Evolutionary conservation across 2,329 filamentous ascomycete genomes (phyloP).

Genomic region (Didymosphaeria variabile): DNA sequence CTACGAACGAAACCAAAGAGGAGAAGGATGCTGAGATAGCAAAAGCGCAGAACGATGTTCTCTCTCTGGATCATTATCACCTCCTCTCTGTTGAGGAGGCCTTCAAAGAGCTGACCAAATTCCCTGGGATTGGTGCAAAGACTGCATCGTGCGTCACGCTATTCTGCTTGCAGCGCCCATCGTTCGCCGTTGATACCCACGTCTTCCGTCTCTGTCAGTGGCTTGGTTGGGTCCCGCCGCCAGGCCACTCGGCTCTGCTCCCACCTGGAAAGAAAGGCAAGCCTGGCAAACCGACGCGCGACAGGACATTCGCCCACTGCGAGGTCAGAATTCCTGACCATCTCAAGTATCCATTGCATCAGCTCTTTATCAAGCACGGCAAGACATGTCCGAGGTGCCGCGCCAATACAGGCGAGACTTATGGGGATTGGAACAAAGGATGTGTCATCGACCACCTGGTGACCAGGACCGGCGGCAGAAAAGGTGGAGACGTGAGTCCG

Average conservation of each 20-base stretch:
- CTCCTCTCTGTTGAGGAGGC: constrained; percentile 64
- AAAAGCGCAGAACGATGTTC: constrained; percentile 65
- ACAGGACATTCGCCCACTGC: constrained; percentile 67
- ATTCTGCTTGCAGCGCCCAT: constrained; percentile 70
- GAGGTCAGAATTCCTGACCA: constrained; percentile 69
- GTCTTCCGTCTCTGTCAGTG: constrained; percentile 70
- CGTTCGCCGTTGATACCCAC: constrained; percentile 73
- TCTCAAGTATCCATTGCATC: constrained; percentile 70
- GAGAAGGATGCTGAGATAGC: constrained; percentile 67
- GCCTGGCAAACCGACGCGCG: constrained; percentile 56
- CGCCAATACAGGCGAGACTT: constrained; percentile 68
- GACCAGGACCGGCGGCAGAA: constrained; percentile 64
- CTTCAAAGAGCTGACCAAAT: constrained; percentile 65
- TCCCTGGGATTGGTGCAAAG: constrained; percentile 72
- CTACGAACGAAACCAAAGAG: constrained; percentile 56
- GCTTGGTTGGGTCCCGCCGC: constrained; percentile 67
- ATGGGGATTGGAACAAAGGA: constrained; percentile 69
- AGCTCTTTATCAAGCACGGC: constrained; percentile 69
- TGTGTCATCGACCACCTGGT: constrained; percentile 73
- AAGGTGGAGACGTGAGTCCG: constrained; percentile 43
- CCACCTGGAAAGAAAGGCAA: constrained; percentile 48
- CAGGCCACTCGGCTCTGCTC: constrained; percentile 44
- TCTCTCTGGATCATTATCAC: constrained; percentile 72
- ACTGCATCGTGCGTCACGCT: constrained; percentile 71
- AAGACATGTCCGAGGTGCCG: constrained; percentile 69